Percentiles rank a stretch among this genome's conserved stretches.
phyloP scores from a whole-genome alignment of 352 stramenopile genomes.

The Pythium phragmitis region DNA sequence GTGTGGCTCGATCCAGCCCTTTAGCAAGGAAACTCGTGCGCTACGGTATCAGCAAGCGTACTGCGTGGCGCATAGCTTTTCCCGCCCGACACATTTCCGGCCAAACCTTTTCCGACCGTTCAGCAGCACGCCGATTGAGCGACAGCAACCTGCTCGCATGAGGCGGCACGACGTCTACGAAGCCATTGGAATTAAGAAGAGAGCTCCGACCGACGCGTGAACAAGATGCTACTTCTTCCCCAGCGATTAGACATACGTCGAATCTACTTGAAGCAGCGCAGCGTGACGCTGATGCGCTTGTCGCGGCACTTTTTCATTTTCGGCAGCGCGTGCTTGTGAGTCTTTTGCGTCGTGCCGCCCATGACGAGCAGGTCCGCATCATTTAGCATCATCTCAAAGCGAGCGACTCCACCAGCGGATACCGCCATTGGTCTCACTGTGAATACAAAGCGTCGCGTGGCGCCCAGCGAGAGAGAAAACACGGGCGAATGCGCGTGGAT shows the following conservation, averaged over 20 bases:
- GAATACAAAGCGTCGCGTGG: slow-evolving; percentile 69
- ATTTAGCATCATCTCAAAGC: slow-evolving; percentile 49
- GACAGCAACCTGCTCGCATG: slow-evolving; percentile 79
- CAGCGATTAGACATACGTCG: too few species aligned
- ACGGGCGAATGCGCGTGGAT: slow-evolving; percentile 57
- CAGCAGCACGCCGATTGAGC: slow-evolving; percentile 40
- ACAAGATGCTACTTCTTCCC: slow-evolving; percentile 36
- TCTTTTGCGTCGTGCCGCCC: slow-evolving; percentile 73
- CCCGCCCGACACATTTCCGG: slow-evolving; percentile 48
- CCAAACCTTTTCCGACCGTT: slow-evolving; percentile 38
- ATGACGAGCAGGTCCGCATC: slow-evolving; percentile 83
- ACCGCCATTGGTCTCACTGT: slow-evolving; percentile 27
- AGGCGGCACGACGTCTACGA: slow-evolving; percentile 40
- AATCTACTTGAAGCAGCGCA: slow-evolving; percentile 47
- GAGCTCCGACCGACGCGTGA: slow-evolving; percentile 41
- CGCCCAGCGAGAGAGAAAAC: slow-evolving; percentile 64
- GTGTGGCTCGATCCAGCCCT: slow-evolving; percentile 67
- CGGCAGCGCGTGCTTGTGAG: slow-evolving; percentile 78
- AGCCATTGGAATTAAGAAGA: too few species aligned
- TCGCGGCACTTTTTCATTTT: slow-evolving; percentile 57
- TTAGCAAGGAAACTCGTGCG: slow-evolving; percentile 54
- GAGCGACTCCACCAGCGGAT: slow-evolving; percentile 1
- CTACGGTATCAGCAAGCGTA: slow-evolving; percentile 75
- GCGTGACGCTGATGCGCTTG: slow-evolving; percentile 46
- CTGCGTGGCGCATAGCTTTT: slow-evolving; percentile 53